These are phyloP conservation scores for Moricandia arvensis DNA, from an alignment of 345 rosid genomes.

Conservation along the genomic window DNA sequence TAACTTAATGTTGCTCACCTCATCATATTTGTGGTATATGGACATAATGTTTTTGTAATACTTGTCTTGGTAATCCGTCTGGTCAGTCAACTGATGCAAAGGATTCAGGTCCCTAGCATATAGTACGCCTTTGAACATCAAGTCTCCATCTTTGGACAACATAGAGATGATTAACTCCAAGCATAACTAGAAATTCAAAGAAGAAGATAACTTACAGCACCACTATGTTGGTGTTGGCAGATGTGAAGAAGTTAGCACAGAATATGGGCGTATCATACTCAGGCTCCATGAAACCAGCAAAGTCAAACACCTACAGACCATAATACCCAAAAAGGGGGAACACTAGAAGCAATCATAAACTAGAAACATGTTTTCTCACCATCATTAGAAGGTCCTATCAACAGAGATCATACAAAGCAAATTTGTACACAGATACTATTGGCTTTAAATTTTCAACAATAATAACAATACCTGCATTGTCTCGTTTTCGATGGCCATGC, in stretches of 20 bases:
- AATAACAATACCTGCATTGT: too few relatives aligned
- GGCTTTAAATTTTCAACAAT: neutral
- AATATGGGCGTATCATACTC: constrained; percentile 82
- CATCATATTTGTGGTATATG: constrained; percentile 58
- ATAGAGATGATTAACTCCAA: neutral
- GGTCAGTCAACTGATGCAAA: constrained; percentile 56
- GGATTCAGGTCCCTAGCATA: constrained; percentile 82
- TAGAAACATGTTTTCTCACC: constrained; percentile 1
- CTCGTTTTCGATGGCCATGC: constrained; percentile 65
- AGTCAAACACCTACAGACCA: constrained; percentile 73
- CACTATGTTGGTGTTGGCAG: constrained; percentile 62
- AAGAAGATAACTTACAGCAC: constrained; percentile 55
- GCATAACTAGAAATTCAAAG: neutral
- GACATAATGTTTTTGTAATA: constrained; percentile 63
- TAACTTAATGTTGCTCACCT: constrained; percentile 42
- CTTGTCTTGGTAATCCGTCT: constrained; percentile 66
- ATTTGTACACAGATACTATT: neutral
- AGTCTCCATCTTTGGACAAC: neutral
- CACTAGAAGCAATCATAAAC: neutral
- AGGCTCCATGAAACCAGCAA: constrained; percentile 79
- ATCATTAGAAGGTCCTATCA: neutral
- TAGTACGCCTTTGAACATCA: neutral
- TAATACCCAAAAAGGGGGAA: neutral
- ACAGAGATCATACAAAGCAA: neutral
- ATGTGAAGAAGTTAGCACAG: constrained; percentile 87